These are phyloP conservation scores for Trichothecium roseum DNA, from an alignment of 2,329 filamentous ascomycete species.

Conservation along the genomic window DNA sequence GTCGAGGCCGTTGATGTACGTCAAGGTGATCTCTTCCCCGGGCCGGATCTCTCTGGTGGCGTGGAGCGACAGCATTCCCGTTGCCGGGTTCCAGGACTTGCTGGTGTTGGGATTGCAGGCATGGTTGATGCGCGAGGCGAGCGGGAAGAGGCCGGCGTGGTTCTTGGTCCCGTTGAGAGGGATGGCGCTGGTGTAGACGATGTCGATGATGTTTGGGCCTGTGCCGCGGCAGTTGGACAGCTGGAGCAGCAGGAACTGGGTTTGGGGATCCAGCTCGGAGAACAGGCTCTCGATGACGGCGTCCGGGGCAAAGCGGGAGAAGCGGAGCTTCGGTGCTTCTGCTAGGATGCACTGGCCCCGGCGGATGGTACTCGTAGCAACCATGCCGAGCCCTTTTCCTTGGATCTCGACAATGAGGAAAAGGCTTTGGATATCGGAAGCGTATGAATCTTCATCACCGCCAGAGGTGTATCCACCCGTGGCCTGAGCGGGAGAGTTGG, in stretches of 20 bases:
- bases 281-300: neutral
- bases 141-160: conserved; percentile 1
- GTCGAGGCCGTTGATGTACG: neutral
- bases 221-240: neutral
- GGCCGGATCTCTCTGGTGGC: neutral
- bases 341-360: conserved; percentile 2
- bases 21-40: conserved; percentile 3
- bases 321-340: conserved; percentile 1
- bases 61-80: neutral
- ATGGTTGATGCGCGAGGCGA: conserved; percentile 3
- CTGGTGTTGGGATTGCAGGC: conserved; percentile 1
- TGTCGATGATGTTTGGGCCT: neutral
- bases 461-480: too few species aligned
- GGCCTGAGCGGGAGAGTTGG: too few species aligned
- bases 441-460: too few species aligned
- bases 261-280: neutral
- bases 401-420: neutral
- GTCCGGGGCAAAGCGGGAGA: neutral
- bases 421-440: too few species aligned
- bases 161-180: neutral
- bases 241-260: neutral
- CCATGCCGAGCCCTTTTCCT: conserved; percentile 4
- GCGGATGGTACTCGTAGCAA: conserved; percentile 3
- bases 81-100: neutral
- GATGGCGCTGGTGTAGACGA: conserved; percentile 2